Evolutionary conservation across 306 rosid species (phyloP).

Genomic region (Quercus alba): DNA sequence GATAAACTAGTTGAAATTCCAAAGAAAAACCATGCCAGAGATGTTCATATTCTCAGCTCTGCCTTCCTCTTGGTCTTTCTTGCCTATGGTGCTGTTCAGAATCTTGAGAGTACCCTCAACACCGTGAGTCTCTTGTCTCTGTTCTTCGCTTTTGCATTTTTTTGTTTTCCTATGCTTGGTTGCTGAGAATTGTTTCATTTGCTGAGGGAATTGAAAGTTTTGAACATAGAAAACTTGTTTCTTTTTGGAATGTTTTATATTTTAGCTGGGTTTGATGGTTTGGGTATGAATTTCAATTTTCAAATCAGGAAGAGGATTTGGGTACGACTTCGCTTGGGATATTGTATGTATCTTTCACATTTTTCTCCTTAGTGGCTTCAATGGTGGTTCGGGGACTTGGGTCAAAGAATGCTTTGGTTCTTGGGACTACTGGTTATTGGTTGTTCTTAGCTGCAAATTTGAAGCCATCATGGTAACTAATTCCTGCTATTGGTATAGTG

Average conservation of each 20-base stretch:
- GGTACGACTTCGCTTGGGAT: slow-evolving; percentile 88
- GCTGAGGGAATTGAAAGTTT: not conserved
- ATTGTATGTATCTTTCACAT: slow-evolving; percentile 71
- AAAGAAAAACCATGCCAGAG: slow-evolving; percentile 37
- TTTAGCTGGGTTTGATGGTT: not conserved
- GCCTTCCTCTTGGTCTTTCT: slow-evolving; percentile 75
- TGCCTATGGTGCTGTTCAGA: slow-evolving; percentile 93
- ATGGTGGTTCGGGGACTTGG: slow-evolving; percentile 72
- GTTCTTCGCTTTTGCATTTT: not conserved
- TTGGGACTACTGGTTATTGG: slow-evolving; percentile 89
- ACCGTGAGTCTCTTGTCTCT: slow-evolving; percentile 47
- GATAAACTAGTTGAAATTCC: slow-evolving; percentile 10
- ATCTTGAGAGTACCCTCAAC: slow-evolving; percentile 79
- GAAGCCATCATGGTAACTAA: slow-evolving; percentile 69
- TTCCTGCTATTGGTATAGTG: not conserved
- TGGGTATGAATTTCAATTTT: slow-evolving; percentile 24
- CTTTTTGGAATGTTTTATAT: not conserved
- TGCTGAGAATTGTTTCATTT: no score
- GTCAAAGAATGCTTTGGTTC: slow-evolving; percentile 72
- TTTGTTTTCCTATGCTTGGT: not conserved
- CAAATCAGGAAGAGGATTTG: slow-evolving; percentile 66
- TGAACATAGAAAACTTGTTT: not conserved
- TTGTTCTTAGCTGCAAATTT: slow-evolving; percentile 85
- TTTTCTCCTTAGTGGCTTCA: slow-evolving; percentile 82
- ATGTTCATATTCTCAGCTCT: slow-evolving; percentile 63